Conservation (phyloP, 257 asterid genomes). For the Salvia splendens region DNA sequence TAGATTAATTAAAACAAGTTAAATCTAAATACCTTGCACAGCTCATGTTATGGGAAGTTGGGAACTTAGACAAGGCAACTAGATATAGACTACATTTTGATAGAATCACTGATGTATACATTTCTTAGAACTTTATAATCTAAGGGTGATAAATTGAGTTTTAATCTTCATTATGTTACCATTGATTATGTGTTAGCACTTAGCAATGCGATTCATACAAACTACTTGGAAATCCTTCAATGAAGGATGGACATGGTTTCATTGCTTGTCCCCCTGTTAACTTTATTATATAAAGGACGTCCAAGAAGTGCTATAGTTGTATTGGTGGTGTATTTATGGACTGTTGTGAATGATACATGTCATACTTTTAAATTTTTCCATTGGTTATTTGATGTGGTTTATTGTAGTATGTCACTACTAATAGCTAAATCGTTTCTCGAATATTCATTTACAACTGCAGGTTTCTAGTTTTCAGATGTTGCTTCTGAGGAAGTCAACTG, state of each 20-base stretch:
- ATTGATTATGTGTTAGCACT: not conserved
- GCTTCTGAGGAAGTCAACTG: conserved; percentile 25
- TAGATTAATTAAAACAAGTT: not conserved
- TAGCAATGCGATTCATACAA: not conserved
- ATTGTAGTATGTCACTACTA: not conserved
- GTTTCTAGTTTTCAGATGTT: conserved; percentile 19
- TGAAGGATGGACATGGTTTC: not conserved
- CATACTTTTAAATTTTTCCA: not conserved
- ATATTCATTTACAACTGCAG: conserved; percentile 22
- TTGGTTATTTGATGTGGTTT: not conserved
- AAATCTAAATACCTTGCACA: not conserved
- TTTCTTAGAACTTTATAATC: not conserved
- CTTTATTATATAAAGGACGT: not conserved
- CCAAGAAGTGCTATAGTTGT: not conserved
- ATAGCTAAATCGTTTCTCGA: conserved; percentile 2
- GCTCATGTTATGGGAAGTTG: not conserved
- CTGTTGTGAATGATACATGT: not conserved
- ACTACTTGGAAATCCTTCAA: not conserved
- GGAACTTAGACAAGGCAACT: not conserved
- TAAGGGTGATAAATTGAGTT: no score
- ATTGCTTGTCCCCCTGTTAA: not conserved
- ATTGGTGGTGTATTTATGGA: not conserved
- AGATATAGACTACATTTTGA: not conserved
- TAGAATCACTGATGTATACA: not conserved
- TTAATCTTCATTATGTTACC: not conserved